Base-by-base conservation (phyloP, 305 asterid genomes). In the Plantago lanceolata region DNA sequence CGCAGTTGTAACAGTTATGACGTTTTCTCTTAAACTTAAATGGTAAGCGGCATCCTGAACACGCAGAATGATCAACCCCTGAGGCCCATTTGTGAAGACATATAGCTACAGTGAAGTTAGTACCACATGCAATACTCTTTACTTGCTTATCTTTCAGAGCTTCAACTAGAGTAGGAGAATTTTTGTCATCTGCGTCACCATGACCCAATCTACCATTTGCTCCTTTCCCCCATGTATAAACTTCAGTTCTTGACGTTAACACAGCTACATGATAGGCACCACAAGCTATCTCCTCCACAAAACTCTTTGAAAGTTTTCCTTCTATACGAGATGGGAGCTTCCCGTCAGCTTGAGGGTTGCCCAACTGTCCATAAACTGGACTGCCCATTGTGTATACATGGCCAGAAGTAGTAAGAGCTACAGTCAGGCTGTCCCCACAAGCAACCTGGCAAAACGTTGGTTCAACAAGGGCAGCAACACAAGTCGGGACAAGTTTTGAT, bases 251-350 rank as follows among this genome's bases (percentile, higher is more conserved):
- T 20, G 97, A 90, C 48, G 96, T 90, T 80, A 90, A 69, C 35
- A 88, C 88, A 8, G 97, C 96, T 59, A 82, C 95, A 76, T 90
- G 97, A 79, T 85, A 86, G 67, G 96, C 93, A 56, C 97, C 97
- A 73, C 96, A 90, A 65, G 93, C 83, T 75, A 90, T 88, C 72
- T 88, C 96, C 77, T 90, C 97, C 29, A 88, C 93, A 68, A 82
- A 85, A 74, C 79, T 78, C 78, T 76, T 81, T 0, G 45, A 70
- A 70, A 90, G 86, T 81, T 82, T 88, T 17, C 88, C 97, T 83
- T 84, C 92, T 65, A 90, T 84, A 40, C 79, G 89, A 67, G 85
- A 74, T 26, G 97, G 97, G 67, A 81, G 75, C 80, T 90, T 85
- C 60, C 97, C 95, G 68, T 85, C 95, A 76, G 91, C 79, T 70